Percentiles rank a stretch among this genome's conserved stretches.
Evolutionary conservation across 495 filamentous ascomycete species (phyloP).

Genomic region (Aspergillus leporis): DNA sequence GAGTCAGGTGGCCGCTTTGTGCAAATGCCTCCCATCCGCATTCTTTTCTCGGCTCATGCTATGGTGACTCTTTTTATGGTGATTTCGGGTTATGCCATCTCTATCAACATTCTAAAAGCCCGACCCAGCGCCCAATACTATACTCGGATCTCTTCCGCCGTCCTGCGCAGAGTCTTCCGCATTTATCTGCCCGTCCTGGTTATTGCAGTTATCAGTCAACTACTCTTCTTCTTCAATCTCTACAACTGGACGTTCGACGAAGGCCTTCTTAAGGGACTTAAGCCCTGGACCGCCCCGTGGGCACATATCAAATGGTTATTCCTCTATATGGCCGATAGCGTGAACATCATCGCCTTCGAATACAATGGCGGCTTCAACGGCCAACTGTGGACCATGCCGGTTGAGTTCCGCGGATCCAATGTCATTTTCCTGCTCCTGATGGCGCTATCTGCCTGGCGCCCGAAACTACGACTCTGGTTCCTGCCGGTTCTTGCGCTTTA

Average conservation of each 20-base stretch:
- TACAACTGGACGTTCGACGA: slow-evolving; percentile 20
- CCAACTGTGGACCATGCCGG: slow-evolving; percentile 54
- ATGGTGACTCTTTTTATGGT: slow-evolving; percentile 68
- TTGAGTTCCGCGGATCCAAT: slow-evolving; percentile 50
- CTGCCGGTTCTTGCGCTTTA: slow-evolving; percentile 31
- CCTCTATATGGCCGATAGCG: slow-evolving; percentile 38
- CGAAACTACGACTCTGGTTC: slow-evolving; percentile 31
- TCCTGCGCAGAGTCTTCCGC: slow-evolving; percentile 55
- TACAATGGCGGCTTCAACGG: slow-evolving; percentile 23
- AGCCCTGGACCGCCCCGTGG: slow-evolving; percentile 26
- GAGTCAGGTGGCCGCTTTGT: slow-evolving; percentile 47
- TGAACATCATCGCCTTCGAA: slow-evolving; percentile 28
- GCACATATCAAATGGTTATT: slow-evolving; percentile 22
- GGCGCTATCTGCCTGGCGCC: slow-evolving; percentile 34
- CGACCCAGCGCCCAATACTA: slow-evolving; percentile 38
- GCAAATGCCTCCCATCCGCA: slow-evolving; percentile 58
- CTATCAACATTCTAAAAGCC: slow-evolving; percentile 51
- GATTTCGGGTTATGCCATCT: slow-evolving; percentile 61
- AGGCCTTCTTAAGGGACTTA: slow-evolving; percentile 13
- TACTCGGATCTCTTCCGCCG: slow-evolving; percentile 45
- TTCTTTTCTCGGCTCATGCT: slow-evolving; percentile 54
- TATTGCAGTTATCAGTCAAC: slow-evolving; percentile 43
- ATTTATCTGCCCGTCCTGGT: slow-evolving; percentile 56
- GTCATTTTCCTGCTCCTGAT: slow-evolving; percentile 45
- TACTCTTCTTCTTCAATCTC: slow-evolving; percentile 38